A percentile compares a stretch with the other conserved stretches of the same genome.
These are phyloP conservation scores for Pseudovirgaria hyperparasitica DNA, from an alignment of 2,329 filamentous ascomycete species.

Conservation along the genomic window DNA sequence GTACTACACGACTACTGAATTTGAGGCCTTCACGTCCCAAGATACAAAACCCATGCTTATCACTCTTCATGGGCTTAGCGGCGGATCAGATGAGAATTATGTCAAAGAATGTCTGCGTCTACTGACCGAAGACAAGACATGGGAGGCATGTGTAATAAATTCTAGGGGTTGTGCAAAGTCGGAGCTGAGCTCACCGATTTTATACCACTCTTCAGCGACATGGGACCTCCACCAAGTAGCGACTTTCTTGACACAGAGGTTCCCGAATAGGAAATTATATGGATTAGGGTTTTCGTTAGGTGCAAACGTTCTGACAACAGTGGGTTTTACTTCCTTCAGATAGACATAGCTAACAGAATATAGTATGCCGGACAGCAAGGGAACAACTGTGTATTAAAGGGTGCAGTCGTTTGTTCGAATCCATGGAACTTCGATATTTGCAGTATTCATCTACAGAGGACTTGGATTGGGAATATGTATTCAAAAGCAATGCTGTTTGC, in stretches of 20 bases:
- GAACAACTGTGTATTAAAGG: constrained; percentile 49
- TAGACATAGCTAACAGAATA: constrained; percentile 1
- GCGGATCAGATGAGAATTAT: constrained; percentile 80
- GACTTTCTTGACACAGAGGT: constrained; percentile 61
- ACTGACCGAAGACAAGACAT: constrained; percentile 50
- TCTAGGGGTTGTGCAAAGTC: constrained; percentile 70
- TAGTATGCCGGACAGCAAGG: constrained; percentile 85
- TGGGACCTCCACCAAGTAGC: constrained; percentile 76
- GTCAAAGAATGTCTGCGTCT: constrained; percentile 64
- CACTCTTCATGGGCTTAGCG: constrained; percentile 70
- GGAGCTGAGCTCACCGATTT: constrained; percentile 64
- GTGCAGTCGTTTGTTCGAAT: constrained; percentile 53
- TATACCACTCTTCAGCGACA: constrained; percentile 84
- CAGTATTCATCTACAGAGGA: constrained; percentile 47
- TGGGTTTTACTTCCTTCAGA: constrained; percentile 33
- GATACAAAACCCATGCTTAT: constrained; percentile 77
- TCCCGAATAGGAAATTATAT: constrained; percentile 73
- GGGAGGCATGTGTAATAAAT: constrained; percentile 80
- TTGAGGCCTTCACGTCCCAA: constrained; percentile 51
- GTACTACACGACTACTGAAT: constrained; percentile 57
- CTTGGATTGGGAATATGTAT: constrained; percentile 53
- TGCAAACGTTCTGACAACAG: constrained; percentile 83
- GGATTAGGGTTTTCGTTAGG: constrained; percentile 80
- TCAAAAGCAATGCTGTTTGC: constrained; percentile 50
- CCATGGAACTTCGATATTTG: constrained; percentile 64